Evolutionary conservation across 176 grass and related monocot species (phyloP), one percentile per base, ranked within the genome.

Genomic region (Aegilops tauschii): DNA sequence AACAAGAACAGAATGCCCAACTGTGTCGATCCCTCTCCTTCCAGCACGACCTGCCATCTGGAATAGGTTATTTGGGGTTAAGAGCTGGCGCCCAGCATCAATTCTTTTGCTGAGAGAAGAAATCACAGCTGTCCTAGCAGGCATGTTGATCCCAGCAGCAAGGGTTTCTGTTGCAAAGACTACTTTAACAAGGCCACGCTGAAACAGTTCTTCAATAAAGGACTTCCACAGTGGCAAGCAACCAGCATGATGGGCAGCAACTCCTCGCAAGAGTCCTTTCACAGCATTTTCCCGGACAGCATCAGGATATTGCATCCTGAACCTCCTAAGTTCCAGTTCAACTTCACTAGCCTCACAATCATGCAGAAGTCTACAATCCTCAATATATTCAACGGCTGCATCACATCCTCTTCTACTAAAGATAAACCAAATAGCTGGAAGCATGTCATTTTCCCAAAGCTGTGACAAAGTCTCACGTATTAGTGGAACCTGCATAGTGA

Each of bases 381-480:
- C 93, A 71, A 98, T 82, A 82, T 98, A 98, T 86, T 98, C 93
- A 84, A 98, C 91, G 75, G 96, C 92, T 73, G 96, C 96, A 88
- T 98, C 96, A 82, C 96, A 98, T 67, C 96, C 96, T 96, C 90
- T 94, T 89, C 96, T 92, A 84, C 93, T 98, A 89, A 98, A 98
- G 83, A 98, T 95, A 89, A 98, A 98, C 96, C 96, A 98, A 87
- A 98, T 94, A 89, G 90, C 84, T 76, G 96, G 96, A 86, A 98
- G 93, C 96, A 94, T 98, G 87, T 94, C 90, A 31, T 83, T 95
- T 80, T 89, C 83, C 79, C 89, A 88, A 69, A 98, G 91, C 49
- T 98, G 96, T 76, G 89, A 94, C 73, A 98, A 80, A 76, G 93
- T 98, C 76, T 98, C 96, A 40, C 87, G 90, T 90, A 96, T 96